Evolutionary conservation across 768 basidiomycete species (phyloP).

Genomic region (Lactarius sp.): DNA sequence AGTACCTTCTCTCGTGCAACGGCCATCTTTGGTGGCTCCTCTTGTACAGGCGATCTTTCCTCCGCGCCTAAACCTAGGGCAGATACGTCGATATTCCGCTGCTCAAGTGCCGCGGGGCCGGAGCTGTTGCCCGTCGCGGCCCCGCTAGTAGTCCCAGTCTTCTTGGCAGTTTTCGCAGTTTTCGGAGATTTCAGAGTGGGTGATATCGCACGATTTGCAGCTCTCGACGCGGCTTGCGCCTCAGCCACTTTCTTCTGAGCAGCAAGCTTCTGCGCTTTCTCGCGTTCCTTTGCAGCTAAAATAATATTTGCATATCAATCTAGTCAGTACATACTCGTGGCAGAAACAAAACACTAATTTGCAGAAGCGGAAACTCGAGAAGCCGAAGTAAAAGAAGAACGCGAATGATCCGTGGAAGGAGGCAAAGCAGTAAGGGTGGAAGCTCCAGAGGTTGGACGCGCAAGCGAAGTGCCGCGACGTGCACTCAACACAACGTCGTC

Average conservation of each 20-base stretch:
- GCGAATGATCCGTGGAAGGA: constrained; percentile 28
- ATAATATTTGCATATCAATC: constrained; percentile 29
- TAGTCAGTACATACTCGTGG: constrained; percentile 34
- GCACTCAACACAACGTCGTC: constrained; percentile 85
- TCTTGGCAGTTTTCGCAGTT: constrained; percentile 39
- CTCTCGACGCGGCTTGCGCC: constrained; percentile 23
- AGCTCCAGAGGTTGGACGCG: constrained; percentile 28
- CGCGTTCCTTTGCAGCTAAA: constrained; percentile 74
- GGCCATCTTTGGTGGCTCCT: constrained; percentile 57
- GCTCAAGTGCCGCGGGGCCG: constrained; percentile 43
- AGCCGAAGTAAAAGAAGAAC: constrained; percentile 28
- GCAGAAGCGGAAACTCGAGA: constrained; percentile 37
- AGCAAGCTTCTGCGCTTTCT: constrained; percentile 59
- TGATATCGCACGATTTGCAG: constrained; percentile 22
- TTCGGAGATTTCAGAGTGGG: constrained; percentile 19
- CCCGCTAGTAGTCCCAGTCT: constrained; percentile 27
- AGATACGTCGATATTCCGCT: constrained; percentile 65
- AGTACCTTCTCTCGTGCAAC: constrained; percentile 78
- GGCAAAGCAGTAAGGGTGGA: constrained; percentile 20
- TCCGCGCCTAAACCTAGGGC: constrained; percentile 60
- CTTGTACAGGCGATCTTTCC: constrained; percentile 40
- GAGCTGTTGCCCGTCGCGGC: constrained; percentile 36
- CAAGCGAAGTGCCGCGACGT: constrained; percentile 66
- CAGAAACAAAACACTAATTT: constrained; percentile 22
- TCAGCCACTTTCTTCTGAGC: constrained; percentile 43